These are phyloP conservation scores for Breviolum minutum DNA, from an alignment of 73 alveolate species.

Conservation along the genomic window DNA sequence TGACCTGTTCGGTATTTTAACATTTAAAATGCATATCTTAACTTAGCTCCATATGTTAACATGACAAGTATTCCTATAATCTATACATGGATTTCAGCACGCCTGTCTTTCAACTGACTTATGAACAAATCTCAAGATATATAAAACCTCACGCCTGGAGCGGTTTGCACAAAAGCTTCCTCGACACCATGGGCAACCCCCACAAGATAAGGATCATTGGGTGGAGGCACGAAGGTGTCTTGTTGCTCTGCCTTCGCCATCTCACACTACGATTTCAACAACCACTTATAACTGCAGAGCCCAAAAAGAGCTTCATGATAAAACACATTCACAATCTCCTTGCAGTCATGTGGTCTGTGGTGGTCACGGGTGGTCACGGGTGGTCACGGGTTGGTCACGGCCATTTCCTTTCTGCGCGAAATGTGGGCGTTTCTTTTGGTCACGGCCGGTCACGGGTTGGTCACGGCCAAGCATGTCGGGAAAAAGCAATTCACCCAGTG, in stretches of 20 bases:
- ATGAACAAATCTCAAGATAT: neutral
- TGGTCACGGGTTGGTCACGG: conserved; percentile 44
- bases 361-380: conserved; percentile 26
- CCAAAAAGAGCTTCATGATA: neutral
- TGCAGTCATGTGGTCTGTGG: neutral
- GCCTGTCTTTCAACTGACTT: neutral
- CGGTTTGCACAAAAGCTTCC: neutral
- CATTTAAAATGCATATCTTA: neutral
- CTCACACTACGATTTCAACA: neutral
- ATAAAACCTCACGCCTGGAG: neutral
- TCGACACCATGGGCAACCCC: neutral
- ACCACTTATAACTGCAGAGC: neutral
- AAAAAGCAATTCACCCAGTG: neutral
- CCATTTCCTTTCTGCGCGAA: no score
- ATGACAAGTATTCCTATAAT: neutral
- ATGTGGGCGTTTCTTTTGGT: conserved; percentile 42
- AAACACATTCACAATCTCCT: neutral
- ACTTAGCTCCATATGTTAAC: neutral
- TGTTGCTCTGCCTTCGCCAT: neutral
- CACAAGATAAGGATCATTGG: neutral
- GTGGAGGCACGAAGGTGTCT: neutral
- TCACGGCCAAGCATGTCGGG: neutral
- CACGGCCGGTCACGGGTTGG: conserved; percentile 67
- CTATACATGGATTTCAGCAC: neutral
- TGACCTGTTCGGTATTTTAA: neutral